phyloP scores from a whole-genome alignment of 2,329 filamentous ascomycete genomes.

The Colletotrichum filicis region DNA sequence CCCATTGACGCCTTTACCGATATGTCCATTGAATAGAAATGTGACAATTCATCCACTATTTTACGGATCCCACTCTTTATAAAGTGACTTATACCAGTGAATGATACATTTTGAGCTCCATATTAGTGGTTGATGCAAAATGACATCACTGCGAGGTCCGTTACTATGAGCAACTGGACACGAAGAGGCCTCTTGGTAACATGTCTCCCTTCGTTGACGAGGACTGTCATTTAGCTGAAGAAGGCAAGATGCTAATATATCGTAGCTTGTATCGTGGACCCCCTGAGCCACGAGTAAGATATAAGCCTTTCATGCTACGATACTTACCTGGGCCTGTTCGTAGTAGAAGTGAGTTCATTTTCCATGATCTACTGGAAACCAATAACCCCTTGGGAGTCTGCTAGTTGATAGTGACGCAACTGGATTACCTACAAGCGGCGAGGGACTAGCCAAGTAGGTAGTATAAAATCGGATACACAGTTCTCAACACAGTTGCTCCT shows the following conservation, averaged over 20 bases:
- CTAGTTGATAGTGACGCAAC: too few relatives aligned
- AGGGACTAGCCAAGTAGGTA: too few relatives aligned
- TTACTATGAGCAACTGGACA: background rate
- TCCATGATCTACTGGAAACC: background rate
- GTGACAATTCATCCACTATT: slow-evolving; percentile 11
- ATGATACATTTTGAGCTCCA: too few relatives aligned
- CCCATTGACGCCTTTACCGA: slow-evolving; percentile 20
- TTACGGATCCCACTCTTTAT: background rate
- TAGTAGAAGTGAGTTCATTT: background rate
- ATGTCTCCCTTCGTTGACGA: background rate
- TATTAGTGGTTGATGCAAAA: too few relatives aligned
- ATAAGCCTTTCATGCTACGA: too few relatives aligned
- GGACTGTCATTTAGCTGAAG: background rate
- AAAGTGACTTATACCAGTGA: background rate
- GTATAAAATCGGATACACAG: too few relatives aligned
- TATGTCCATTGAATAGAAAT: slow-evolving; percentile 30
- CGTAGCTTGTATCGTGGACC: too few relatives aligned
- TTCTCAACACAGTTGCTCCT: too few relatives aligned
- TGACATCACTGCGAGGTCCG: too few relatives aligned
- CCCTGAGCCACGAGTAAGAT: too few relatives aligned
- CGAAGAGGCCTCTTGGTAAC: background rate
- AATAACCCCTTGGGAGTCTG: background rate
- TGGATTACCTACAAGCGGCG: too few relatives aligned
- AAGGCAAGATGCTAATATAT: background rate
- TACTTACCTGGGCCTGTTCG: background rate